Conservation (phyloP, 768 basidiomycete genomes). For the Coprinopsis cinerea region DNA sequence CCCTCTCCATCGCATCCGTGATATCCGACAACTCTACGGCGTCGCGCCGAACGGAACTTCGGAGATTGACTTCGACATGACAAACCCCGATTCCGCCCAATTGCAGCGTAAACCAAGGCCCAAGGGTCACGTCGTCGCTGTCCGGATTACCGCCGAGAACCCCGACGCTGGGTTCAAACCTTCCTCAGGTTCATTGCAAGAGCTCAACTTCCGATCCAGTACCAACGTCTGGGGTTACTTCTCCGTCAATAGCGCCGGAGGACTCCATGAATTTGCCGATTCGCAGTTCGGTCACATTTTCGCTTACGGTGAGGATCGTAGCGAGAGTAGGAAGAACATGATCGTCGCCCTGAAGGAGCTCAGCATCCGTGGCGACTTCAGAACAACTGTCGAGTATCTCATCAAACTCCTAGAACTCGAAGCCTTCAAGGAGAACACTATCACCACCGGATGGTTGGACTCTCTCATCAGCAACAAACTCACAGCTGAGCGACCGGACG, state of each 20-base stretch:
- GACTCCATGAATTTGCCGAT: constrained; percentile 97
- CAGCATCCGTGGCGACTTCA: constrained; percentile 97
- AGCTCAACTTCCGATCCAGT: constrained; percentile 98
- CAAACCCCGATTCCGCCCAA: constrained; percentile 78
- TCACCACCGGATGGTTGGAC: constrained; percentile 99
- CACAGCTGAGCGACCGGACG: constrained; percentile 94
- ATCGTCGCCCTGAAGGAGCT: constrained; percentile 97
- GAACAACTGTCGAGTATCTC: constrained; percentile 97
- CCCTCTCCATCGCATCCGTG: constrained; percentile 89
- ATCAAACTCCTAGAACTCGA: constrained; percentile 96
- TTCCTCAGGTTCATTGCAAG: constrained; percentile 93
- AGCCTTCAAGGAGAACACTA: constrained; percentile 94
- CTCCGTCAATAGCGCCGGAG: constrained; percentile 92
- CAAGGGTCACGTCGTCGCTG: constrained; percentile 98
- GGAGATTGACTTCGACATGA: constrained; percentile 96
- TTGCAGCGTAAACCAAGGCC: constrained; percentile 93
- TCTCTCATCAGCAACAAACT: constrained; percentile 95
- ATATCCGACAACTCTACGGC: constrained; percentile 94
- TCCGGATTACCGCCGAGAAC: constrained; percentile 99
- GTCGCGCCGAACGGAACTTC: constrained; percentile 84
- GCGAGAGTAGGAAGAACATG: constrained; percentile 98
- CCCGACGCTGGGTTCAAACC: constrained; percentile 99
- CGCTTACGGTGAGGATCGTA: constrained; percentile 94
- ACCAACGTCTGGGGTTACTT: constrained; percentile 99
- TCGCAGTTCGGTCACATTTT: constrained; percentile 99